A percentile compares a stretch with the other conserved stretches of the same genome.
Evolutionary conservation across 2,329 filamentous ascomycete species (phyloP).

Genomic region (Diatrype stigma): DNA sequence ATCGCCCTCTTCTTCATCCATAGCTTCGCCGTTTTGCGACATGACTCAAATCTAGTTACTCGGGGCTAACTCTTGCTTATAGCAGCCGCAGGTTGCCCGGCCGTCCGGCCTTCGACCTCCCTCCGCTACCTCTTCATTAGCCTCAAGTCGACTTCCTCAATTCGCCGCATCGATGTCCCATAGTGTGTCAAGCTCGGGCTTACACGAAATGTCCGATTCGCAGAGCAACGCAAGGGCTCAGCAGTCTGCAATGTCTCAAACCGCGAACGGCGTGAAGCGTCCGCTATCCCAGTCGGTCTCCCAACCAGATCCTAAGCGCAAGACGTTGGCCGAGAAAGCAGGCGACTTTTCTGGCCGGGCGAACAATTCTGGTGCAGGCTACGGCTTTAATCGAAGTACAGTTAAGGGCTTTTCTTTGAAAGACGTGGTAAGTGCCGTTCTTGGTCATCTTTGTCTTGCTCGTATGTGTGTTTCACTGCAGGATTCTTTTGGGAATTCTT

Average conservation of each 20-base stretch:
- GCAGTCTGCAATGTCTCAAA: conserved; percentile 36
- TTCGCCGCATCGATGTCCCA: conserved; percentile 12
- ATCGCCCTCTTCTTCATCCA: not conserved
- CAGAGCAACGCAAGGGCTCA: conserved; percentile 53
- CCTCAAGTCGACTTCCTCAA: conserved; percentile 18
- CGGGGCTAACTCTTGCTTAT: conserved; percentile 8
- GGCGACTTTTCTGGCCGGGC: conserved; percentile 40
- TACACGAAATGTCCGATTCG: conserved; percentile 56
- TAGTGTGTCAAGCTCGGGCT: conserved; percentile 27
- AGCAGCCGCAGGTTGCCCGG: conserved; percentile 13
- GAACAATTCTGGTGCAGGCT: conserved; percentile 34
- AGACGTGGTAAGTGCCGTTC: conserved; percentile 20
- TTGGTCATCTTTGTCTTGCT: not conserved
- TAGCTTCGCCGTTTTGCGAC: too few relatives aligned
- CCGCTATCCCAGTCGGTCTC: conserved; percentile 42
- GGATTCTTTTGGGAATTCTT: not conserved
- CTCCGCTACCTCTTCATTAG: not conserved
- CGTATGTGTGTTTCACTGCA: not conserved
- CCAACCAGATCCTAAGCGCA: conserved; percentile 57
- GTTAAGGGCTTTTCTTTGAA: conserved; percentile 42
- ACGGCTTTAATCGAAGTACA: conserved; percentile 37
- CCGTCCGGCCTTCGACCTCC: conserved; percentile 11
- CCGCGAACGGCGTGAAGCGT: conserved; percentile 46
- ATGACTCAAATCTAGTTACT: not conserved
- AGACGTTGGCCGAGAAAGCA: conserved; percentile 52